Base-by-base conservation (phyloP, 1,139 yeast genomes). In the Blastobotrys apis region DNA sequence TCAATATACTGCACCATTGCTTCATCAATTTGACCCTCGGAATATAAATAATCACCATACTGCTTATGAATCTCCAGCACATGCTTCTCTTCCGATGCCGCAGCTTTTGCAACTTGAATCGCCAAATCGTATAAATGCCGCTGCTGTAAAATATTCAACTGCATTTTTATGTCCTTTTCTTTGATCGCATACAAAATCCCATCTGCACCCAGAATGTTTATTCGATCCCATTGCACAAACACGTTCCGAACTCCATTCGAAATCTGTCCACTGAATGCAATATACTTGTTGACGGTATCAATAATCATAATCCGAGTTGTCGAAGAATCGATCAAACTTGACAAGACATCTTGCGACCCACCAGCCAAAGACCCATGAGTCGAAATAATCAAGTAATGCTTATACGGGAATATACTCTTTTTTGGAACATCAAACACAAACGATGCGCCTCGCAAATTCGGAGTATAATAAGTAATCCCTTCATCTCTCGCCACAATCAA, bases 61-160 rank as follows among this genome's bases (percentile, higher is more conserved):
- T 73, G 69, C 53, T 73, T 78, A 55, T 80, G 80, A 37, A 90
- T 81, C 12, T 71, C 60, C 47, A 78, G 63, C 5, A 80, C 57
- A 8, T 68, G 65, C 1, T 63, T 62, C 5, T 57, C 57, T 2
- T 74, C 70, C 30, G 77, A 60, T 1, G 64, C 57, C 13, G 50
- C 47, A 45, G 74, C 76, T 27, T 47, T 69, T 63, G 94, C 94
- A 44, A 92, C 63, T 45, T 77, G 75, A 39, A 84, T 75, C 0
- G 97, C 97, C 43, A 84, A 72, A 16, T 80, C 74, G 53, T 75
- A 92, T 22, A 87, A 66, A 43, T 86, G 84, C 41, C 94, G 71
- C 51, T 81, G 84, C 17, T 81, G 69, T 3, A 88, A 73, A 12
- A 81, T 73, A 33, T 81, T 81, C n/a, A 92, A 68, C 55, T 86